Evolutionary conservation across 1,139 yeast genomes (phyloP), one percentile per base, ranked within the genome.

Genomic region (Candida mesenterica): DNA sequence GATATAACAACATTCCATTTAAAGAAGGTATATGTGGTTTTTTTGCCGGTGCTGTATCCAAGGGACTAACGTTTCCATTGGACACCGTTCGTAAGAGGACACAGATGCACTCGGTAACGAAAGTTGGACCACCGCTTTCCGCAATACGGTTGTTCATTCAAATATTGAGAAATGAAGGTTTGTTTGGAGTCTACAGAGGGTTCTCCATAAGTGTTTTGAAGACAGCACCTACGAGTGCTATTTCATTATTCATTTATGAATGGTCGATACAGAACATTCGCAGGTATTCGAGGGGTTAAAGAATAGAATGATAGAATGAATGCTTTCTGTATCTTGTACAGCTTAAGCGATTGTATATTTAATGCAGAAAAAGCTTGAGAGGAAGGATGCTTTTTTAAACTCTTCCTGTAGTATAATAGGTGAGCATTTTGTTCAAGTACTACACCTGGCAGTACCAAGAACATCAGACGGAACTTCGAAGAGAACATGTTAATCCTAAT

Each of bases 201-300:
- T 72, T 79, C 41, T 62, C 77, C 0, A 73, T 87, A 2, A 81
- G 92, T 10, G 47, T 88, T 4, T 40, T 84, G 34, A 88, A 88
- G 53, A 79, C 86, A 14, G 92, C 92, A 0, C 96, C 96, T 0
- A 79, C 94, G 0, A 82, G 89, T 29, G 92, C 90, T 0, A 62
- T 86, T 4, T 78, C 90, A n/a, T 65, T 88, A 37, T 82, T 81
- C 67, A 67, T 79, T 15, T 88, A 83, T 55, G 95, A 88, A 50
- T 59, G 26, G 39, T 43, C 27, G 36, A 34, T 30, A 41, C 45
- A 10, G 24, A 33, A 30, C 33, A 36, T 25, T 20, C 38, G 33
- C 17, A 12, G 17, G 13, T 10, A 7, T 12, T 24, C 26, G 9
- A 6, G 22, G 9, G n/a, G n/a, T n/a, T n/a, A n/a, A n/a, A n/a